Evolutionary conservation across 768 basidiomycete species (phyloP).

Genomic region (Tulasnella sp.): DNA sequence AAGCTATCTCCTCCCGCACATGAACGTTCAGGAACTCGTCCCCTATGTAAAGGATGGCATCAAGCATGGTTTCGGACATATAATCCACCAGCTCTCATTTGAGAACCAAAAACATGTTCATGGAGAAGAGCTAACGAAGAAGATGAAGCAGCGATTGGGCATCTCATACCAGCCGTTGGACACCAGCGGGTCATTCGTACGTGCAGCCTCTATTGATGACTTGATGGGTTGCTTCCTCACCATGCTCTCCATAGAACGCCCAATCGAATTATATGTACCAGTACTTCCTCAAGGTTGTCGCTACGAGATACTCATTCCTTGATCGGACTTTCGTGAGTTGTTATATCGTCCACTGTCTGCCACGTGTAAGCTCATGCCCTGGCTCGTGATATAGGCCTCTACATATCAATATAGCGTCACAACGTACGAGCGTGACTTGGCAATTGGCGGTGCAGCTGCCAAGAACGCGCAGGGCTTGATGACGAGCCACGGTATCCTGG

Average conservation of each 20-base stretch:
- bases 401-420: conserved; percentile 95
- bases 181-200: conserved; percentile 38
- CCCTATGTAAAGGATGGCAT: conserved; percentile 85
- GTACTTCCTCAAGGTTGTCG: conserved; percentile 98
- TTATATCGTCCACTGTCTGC: background rate
- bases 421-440: conserved; percentile 87
- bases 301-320: conserved; percentile 83
- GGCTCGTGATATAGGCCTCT: conserved; percentile 43
- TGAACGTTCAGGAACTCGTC: conserved; percentile 78
- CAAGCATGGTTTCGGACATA: conserved; percentile 90
- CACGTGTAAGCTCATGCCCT: background rate
- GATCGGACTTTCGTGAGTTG: conserved; percentile 51
- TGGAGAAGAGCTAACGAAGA: conserved; percentile 22
- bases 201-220: conserved; percentile 23
- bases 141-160: conserved; percentile 48
- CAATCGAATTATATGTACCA: conserved; percentile 92
- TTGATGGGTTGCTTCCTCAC: conserved; percentile 5
- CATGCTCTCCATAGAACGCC: conserved; percentile 38
- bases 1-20: conserved; percentile 79
- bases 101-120: conserved; percentile 31
- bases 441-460: conserved; percentile 35
- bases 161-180: conserved; percentile 71
- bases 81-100: conserved; percentile 70
- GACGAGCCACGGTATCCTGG: conserved; percentile 59
- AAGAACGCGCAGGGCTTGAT: conserved; percentile 30